Evolutionary conservation across 257 asterid genomes (phyloP), one percentile per base, ranked within the genome.

Genomic region (Oldenlandia corymbosa): DNA sequence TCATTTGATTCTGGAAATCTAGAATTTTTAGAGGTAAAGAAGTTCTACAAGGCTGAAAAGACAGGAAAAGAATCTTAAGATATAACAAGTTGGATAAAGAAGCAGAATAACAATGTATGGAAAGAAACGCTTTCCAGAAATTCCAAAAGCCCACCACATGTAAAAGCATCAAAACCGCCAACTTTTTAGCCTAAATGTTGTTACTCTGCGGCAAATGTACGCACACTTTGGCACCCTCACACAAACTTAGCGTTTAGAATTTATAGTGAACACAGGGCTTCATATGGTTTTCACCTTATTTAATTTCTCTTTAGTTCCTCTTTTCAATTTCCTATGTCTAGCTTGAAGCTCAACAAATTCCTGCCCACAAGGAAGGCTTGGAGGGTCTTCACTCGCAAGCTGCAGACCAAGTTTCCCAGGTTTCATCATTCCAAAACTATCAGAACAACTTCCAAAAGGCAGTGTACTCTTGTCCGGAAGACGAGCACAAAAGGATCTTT

Each of bases 291-390:
- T n/a, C 63, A 7, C 28, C 9, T 1, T 27, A 24, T 23, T 41
- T 14, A 14, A 31, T 8, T 2, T 16, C 36, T 55, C 68, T 20
- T 42, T 8, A 28, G 21, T 16, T n/a, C 28, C 55, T 60, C 10
- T 34, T 37, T 34, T 39, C 58, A n/a, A n/a, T n/a, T 7, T 27
- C 32, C 52, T 8, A 84, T 86, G 95, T 21, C 83, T 73, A 79
- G 70, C 77, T 56, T 79, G 76, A 83, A 73, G 53, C 68, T 83
- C 55, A 78, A 63, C 65, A 73, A 69, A 70, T 54, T 86, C 39
- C 52, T 80, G 10, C 85, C 87, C 31, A 70, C 80, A 10, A 76
- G 36, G 51, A 83, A 77, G 68, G 55, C 78, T 24, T 86, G 95
- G 95, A 85, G 70, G 34, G 16, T 77, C 26, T 49, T 90, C 28